phyloP scores from a whole-genome alignment of 1,139 yeast species.

The Schwanniomyces etchellsii region DNA sequence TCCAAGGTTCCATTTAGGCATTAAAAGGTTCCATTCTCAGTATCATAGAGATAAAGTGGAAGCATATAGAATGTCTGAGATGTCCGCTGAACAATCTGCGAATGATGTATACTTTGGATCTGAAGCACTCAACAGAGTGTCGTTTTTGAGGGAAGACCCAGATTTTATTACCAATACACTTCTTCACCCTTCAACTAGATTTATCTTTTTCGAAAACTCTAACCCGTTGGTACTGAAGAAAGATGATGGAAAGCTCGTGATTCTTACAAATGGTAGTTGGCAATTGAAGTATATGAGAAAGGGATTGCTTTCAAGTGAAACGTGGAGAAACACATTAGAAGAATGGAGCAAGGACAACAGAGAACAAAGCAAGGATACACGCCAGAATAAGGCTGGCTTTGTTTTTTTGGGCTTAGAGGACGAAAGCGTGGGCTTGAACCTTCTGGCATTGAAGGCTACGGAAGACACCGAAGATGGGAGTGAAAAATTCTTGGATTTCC shows the following conservation, averaged over 20 bases:
- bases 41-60: too few species aligned
- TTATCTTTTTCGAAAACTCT: slow-evolving; percentile 43
- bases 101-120: slow-evolving; percentile 43
- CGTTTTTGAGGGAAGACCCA: slow-evolving; percentile 67
- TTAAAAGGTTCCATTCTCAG: too few species aligned
- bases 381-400: slow-evolving; percentile 36
- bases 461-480: slow-evolving; percentile 14
- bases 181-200: slow-evolving; percentile 46
- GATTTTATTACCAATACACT: slow-evolving; percentile 54
- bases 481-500: slow-evolving; percentile 34
- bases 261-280: slow-evolving; percentile 31
- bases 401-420: slow-evolving; percentile 71
- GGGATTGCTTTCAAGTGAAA: slow-evolving; percentile 10
- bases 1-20: too few species aligned
- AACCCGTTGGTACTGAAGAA: slow-evolving; percentile 33
- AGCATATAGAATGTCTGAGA: too few species aligned
- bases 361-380: slow-evolving; percentile 23
- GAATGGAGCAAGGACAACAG: slow-evolving; percentile 30
- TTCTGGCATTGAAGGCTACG: slow-evolving; percentile 22
- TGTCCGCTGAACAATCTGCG: slow-evolving; percentile 6
- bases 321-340: slow-evolving; percentile 20
- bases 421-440: slow-evolving; percentile 35
- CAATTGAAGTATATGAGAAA: slow-evolving; percentile 13
- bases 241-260: slow-evolving; percentile 23
- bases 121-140: slow-evolving; percentile 68